Base-by-base conservation (phyloP, 441 rosid genomes). In the Breynia disticha region DNA sequence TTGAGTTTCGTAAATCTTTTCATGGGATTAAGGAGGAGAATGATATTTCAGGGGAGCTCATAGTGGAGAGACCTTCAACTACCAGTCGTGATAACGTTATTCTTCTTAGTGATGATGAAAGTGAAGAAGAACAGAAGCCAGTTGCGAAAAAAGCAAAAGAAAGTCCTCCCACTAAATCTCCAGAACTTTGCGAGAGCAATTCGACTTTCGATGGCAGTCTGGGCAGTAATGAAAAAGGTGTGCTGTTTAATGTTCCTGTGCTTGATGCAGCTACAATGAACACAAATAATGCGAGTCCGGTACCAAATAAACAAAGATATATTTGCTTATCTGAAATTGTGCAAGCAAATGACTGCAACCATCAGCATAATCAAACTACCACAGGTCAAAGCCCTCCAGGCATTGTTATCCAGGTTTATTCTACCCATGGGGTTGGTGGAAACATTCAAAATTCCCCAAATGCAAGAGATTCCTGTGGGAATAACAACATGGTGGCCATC, bases 61-160 rank as follows among this genome's bases (percentile, higher is more conserved):
- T 62, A 68, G 65, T 61, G 50, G 66, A 68, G 69, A 80, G 68
- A 50, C 55, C 66, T 60, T 61, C 74, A 32, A 64, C 50, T 60
- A 60, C 59, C 45, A 62, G 50, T 57, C 69, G 68, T 41, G 72
- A 69, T 63, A 69, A 77, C 65, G 63, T 84, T 59, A 84, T 94
- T 67, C 75, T 77, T 63, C 90, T 94, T 58, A 90, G 95, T 53
- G 99, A 94, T 57, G 96, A 94, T 66, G 97, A 90, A 72, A 68
- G 60, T 22, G 86, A 76, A 52, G 86, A 69, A 63, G 69, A 72
- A 41, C 55, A 70, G 72, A 82, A 73, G 68, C 68, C 68, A 59
- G 63, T 54, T 69, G 65, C 56, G 19, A 67, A 59, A 73, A 61
- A 49, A 62, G 62, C 62, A 55, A 73, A 70, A 46, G 75, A 61